Evolutionary conservation across 495 filamentous ascomycete genomes (phyloP).

Genomic region (Trichoderma gamsii): DNA sequence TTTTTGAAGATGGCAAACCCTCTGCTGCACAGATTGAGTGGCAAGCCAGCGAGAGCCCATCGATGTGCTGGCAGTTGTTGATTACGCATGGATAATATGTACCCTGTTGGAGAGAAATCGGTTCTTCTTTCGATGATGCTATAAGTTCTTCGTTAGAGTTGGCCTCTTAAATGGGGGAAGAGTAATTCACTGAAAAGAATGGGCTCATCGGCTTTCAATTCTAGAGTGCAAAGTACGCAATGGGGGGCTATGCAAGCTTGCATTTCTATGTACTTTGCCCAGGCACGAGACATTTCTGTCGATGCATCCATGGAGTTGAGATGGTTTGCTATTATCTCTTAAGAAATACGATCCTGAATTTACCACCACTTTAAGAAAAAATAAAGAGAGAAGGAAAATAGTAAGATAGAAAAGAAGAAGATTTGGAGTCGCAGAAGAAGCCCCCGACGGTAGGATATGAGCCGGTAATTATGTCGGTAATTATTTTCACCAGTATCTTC

Average conservation of each 20-base stretch:
- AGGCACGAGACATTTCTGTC: background rate
- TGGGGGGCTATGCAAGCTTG: background rate
- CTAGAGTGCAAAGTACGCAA: background rate
- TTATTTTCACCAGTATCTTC: no score
- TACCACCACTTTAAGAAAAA: no score
- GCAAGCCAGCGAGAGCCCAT: background rate
- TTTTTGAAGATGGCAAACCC: background rate
- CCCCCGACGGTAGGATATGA: no score
- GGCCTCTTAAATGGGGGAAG: background rate
- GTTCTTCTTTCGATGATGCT: background rate
- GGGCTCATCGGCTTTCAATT: background rate
- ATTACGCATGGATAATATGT: background rate
- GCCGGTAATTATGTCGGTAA: no score
- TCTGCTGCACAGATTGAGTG: background rate
- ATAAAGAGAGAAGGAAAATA: no score
- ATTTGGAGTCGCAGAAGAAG: no score
- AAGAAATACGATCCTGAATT: no score
- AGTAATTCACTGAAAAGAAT: background rate
- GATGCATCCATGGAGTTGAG: no score
- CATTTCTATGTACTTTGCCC: background rate
- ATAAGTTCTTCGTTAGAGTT: background rate
- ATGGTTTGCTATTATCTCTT: no score
- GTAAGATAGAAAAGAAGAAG: no score
- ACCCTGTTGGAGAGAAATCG: background rate
- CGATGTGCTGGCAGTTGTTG: background rate